Percentiles rank a stretch among this genome's conserved stretches.
Evolutionary conservation across 768 basidiomycete species (phyloP).

Genomic region (Lanmaoa pseudosensibilis): DNA sequence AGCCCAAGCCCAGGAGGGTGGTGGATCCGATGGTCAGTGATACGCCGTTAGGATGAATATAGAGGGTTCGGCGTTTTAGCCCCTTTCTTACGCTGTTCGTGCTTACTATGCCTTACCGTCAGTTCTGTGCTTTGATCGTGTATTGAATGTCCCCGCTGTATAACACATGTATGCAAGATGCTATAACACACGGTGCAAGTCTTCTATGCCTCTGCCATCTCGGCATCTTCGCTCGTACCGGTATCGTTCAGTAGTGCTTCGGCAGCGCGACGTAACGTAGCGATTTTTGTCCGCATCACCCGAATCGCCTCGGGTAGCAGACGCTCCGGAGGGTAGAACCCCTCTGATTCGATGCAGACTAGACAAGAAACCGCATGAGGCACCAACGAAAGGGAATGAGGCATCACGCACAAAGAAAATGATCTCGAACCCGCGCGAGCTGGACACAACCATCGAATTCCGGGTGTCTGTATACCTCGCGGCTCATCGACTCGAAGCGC

Average conservation of each 20-base stretch:
- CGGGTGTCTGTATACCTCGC: slow-evolving; percentile 89
- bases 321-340: slow-evolving; percentile 82
- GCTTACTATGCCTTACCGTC: background rate
- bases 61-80: background rate
- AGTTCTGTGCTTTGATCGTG: background rate
- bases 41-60: background rate
- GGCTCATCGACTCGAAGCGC: slow-evolving; percentile 83
- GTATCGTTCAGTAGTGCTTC: slow-evolving; percentile 51
- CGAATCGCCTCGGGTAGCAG: slow-evolving; percentile 77
- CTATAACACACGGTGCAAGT: background rate
- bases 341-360: slow-evolving; percentile 89
- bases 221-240: slow-evolving; percentile 47
- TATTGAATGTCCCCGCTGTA: background rate
- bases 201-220: slow-evolving; percentile 48
- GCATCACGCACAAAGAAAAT: slow-evolving; percentile 78
- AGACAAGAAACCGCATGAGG: slow-evolving; percentile 28
- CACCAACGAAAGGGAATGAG: background rate
- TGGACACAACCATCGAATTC: slow-evolving; percentile 86
- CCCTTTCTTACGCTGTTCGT: background rate
- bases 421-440: slow-evolving; percentile 84
- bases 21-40: slow-evolving; percentile 10
- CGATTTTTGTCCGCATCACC: slow-evolving; percentile 82
- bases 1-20: background rate
- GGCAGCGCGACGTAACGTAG: slow-evolving; percentile 55
- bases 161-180: slow-evolving; percentile 4